phyloP scores from a whole-genome alignment of 2,329 filamentous ascomycete species.

The Chlorencoelia australis region DNA sequence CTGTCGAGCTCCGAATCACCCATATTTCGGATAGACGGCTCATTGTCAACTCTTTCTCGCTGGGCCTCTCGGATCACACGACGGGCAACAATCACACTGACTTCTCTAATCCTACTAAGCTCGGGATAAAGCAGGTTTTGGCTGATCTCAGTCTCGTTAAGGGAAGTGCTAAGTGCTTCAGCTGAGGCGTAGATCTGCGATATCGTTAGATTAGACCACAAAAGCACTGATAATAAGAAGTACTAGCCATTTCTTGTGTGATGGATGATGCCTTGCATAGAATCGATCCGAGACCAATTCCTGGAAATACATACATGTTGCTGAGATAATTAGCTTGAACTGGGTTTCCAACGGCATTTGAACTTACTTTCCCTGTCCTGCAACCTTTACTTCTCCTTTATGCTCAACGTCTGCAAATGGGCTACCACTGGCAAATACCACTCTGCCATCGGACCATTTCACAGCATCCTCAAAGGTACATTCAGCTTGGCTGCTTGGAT shows the following conservation, averaged over 20 bases:
- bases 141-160: slow-evolving; percentile 48
- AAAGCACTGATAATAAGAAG: background rate
- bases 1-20: slow-evolving; percentile 36
- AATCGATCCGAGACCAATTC: slow-evolving; percentile 71
- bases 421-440: slow-evolving; percentile 72
- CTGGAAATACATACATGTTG: slow-evolving; percentile 78
- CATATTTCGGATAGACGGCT: slow-evolving; percentile 47
- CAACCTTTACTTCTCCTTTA: slow-evolving; percentile 37
- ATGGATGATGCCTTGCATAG: slow-evolving; percentile 57
- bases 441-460: slow-evolving; percentile 66
- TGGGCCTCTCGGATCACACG: slow-evolving; percentile 64
- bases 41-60: slow-evolving; percentile 55
- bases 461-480: slow-evolving; percentile 68
- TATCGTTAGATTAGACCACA: slow-evolving; percentile 29
- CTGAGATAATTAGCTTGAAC: slow-evolving; percentile 44
- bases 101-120: slow-evolving; percentile 60
- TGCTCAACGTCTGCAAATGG: slow-evolving; percentile 65
- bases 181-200: slow-evolving; percentile 68
- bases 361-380: slow-evolving; percentile 38
- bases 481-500: slow-evolving; percentile 75
- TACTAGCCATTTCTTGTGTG: slow-evolving; percentile 24
- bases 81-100: slow-evolving; percentile 68
- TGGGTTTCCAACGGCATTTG: background rate
- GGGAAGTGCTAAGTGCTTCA: slow-evolving; percentile 56
- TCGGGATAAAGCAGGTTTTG: slow-evolving; percentile 63